Evolutionary conservation across 2,329 filamentous ascomycete species (phyloP).

Genomic region (Colletotrichum agaves): DNA sequence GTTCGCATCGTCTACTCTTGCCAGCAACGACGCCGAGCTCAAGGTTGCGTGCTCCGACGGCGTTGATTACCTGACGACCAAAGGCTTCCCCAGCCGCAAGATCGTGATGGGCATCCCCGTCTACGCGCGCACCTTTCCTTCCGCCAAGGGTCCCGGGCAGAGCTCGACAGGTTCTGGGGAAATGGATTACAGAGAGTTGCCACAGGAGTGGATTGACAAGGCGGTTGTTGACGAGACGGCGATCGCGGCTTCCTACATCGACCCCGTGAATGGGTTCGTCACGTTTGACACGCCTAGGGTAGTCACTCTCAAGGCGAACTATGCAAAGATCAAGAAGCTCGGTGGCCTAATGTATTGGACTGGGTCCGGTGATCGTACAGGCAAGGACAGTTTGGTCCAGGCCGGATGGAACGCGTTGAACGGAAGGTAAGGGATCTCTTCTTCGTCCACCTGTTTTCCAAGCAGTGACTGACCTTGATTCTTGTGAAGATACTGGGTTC

Average conservation of each 20-base stretch:
- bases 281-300: slow-evolving; percentile 73
- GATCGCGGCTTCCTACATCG: slow-evolving; percentile 68
- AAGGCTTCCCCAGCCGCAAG: slow-evolving; percentile 66
- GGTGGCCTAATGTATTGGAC: slow-evolving; percentile 78
- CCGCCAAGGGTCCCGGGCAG: slow-evolving; percentile 64
- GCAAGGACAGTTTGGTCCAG: slow-evolving; percentile 66
- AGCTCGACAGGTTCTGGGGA: slow-evolving; percentile 60
- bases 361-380: slow-evolving; percentile 67
- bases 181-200: slow-evolving; percentile 72
- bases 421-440: background rate
- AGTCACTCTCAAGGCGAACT: slow-evolving; percentile 70
- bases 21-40: slow-evolving; percentile 43
- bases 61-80: slow-evolving; percentile 62
- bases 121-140: slow-evolving; percentile 71
- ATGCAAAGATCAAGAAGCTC: slow-evolving; percentile 63
- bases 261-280: slow-evolving; percentile 62
- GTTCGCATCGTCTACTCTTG: slow-evolving; percentile 45
- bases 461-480: background rate
- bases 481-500: slow-evolving; percentile 1
- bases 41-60: slow-evolving; percentile 63
- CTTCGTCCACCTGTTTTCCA: background rate
- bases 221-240: slow-evolving; percentile 60
- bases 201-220: slow-evolving; percentile 57
- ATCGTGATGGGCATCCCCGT: slow-evolving; percentile 71
- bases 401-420: slow-evolving; percentile 66